phyloP scores from a whole-genome alignment of 306 rosid species.

The Calophaca sinica region DNA sequence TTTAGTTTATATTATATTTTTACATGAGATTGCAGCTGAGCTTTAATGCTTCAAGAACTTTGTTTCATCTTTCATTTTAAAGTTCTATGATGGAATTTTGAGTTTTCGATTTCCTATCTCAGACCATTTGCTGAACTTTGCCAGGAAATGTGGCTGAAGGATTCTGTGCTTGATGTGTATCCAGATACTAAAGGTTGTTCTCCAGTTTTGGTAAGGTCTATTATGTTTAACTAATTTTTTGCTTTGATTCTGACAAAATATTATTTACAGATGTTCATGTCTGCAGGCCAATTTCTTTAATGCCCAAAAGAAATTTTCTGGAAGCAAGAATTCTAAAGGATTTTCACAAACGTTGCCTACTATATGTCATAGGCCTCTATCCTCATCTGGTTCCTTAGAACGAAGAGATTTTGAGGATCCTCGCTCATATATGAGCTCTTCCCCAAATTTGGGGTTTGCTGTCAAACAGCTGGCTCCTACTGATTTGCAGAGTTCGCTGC shows the following conservation, averaged over 20 bases:
- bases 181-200: slow-evolving; percentile 80
- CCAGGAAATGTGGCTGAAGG: slow-evolving; percentile 98
- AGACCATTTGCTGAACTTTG: slow-evolving; percentile 62
- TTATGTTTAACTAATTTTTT: slow-evolving; percentile 37
- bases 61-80: slow-evolving; percentile 38
- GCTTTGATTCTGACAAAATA: slow-evolving; percentile 41
- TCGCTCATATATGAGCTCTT: slow-evolving; percentile 64
- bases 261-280: slow-evolving; percentile 42
- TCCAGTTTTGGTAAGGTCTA: slow-evolving; percentile 81
- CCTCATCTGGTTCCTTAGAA: slow-evolving; percentile 64
- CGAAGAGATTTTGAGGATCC: slow-evolving; percentile 68
- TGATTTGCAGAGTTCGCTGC: slow-evolving; percentile 70
- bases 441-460: slow-evolving; percentile 72
- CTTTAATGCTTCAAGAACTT: slow-evolving; percentile 14
- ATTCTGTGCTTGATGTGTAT: slow-evolving; percentile 74
- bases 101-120: slow-evolving; percentile 55
- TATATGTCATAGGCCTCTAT: slow-evolving; percentile 73
- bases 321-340: slow-evolving; percentile 63
- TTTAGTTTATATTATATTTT: too few relatives aligned
- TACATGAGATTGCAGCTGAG: too few relatives aligned
- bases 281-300: slow-evolving; percentile 84
- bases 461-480: slow-evolving; percentile 87
- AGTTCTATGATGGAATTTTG: slow-evolving; percentile 42
- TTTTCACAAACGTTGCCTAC: slow-evolving; percentile 54
- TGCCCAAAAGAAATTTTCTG: slow-evolving; percentile 64